Evolutionary conservation across 495 filamentous ascomycete genomes (phyloP), one percentile per base, ranked within the genome.

Genomic region (Hypoxylon subgilvum): DNA sequence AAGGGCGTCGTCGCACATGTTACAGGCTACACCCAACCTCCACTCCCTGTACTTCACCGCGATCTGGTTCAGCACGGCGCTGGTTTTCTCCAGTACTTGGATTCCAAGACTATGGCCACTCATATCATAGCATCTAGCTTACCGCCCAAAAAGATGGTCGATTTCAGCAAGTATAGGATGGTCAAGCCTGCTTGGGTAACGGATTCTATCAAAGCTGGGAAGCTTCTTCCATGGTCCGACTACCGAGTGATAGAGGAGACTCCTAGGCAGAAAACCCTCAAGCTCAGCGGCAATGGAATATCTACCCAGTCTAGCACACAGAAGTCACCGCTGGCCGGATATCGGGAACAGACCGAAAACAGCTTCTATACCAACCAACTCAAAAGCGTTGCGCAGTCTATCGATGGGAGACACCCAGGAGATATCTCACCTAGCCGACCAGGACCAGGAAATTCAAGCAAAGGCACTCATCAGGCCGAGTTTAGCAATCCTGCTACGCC

Each of bases 141-240:
- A 27, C 93, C 94, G 1, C 90, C 89, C 0, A 97, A 96, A 78
- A 98, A 98, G 68, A 81, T 83, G 22, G 84, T 89, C 25, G 94
- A 97, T 56, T 96, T 95, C 58, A 77, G 74, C 16, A 84, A 82
- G 50, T 97, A 96, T 66, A 85, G 91, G 22, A 90, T 98, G 18
- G 94, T 96, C 58, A 96, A 92, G 72, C 94, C 94, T n/a, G 88
- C 92, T 43, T 98, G 94, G 94, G 81, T 97, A 1, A 86, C 90
- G 7, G 94, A 97, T 54, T 95, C 91, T 67, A 82, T 97, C 49
- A 78, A 84, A 40, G 88, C 86, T 4, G 91, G 91, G 1, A 86
- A 81, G 45, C 65, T 97, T 35, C 77, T 96, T 40, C 88, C 92
- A 1, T 98, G 94, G 94, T 80, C 88, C 48, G 76, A 82, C 4